These are phyloP conservation scores for Hibiscus mutabilis DNA, from an alignment of 345 rosid species.

Conservation along the genomic window DNA sequence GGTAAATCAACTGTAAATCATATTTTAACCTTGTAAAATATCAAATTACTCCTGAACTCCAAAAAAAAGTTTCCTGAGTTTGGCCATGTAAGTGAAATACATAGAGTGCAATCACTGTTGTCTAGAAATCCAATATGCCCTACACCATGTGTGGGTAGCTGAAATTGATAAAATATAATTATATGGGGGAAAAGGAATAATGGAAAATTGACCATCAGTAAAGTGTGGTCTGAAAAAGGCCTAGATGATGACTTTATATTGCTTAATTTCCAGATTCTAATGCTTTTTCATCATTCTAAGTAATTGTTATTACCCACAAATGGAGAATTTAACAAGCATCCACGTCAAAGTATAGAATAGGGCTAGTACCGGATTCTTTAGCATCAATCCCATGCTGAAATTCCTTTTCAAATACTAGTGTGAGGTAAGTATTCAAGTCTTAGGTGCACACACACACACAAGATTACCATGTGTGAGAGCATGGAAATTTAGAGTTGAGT, in stretches of 20 bases:
- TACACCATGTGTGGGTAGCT: conserved; percentile 1
- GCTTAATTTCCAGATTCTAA: neutral
- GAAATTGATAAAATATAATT: neutral
- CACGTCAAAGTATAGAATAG: neutral
- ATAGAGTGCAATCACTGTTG: neutral
- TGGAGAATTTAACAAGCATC: neutral
- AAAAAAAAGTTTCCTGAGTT: neutral
- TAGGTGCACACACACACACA: too few relatives aligned
- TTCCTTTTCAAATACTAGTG: neutral
- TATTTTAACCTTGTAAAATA: too few relatives aligned
- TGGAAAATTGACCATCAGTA: neutral
- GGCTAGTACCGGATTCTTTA: neutral
- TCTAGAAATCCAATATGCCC: conserved; percentile 9
- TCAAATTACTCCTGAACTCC: too few relatives aligned
- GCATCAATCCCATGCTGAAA: neutral
- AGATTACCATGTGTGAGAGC: too few relatives aligned
- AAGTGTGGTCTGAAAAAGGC: neutral
- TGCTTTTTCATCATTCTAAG: neutral
- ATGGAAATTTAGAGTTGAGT: too few relatives aligned
- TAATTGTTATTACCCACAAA: neutral
- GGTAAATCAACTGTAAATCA: too few relatives aligned
- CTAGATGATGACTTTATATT: neutral
- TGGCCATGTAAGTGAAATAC: too few relatives aligned
- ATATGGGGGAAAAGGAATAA: neutral
- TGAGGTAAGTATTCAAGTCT: too few relatives aligned